Base-by-base conservation (phyloP, 768 basidiomycete species). In the Phaffia australis region DNA sequence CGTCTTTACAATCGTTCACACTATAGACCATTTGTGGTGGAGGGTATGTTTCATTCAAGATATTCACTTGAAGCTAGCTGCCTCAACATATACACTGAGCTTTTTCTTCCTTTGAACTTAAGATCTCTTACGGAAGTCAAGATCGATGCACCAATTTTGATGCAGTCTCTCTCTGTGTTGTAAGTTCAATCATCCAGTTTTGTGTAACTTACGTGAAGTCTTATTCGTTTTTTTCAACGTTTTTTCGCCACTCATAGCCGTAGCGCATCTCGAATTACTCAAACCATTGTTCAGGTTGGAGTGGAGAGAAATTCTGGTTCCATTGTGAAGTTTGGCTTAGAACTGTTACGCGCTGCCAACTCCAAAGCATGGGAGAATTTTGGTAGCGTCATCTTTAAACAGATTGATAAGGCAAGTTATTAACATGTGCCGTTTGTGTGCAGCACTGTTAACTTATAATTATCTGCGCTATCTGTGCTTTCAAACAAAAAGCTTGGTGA, bases 311-410 rank as follows among this genome's bases (percentile, higher is more conserved):
- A 56, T 23, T 57, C 56, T 32, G 67, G 67, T 2, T 16, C 32
- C 18, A 49, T 69, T 35, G 63, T 69, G 50, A 58, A 60, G 25
- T 29, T 58, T 23, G 60, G 66, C 6, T 56, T 67, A n/a, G 66
- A 67, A 48, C 25, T 67, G 67, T 69, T 69, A 30, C 61, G 67
- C n/a, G 30, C 57, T 8, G 55, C 64, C 49, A 69, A 64, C 50
- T 32, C 47, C 25, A 69, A 69, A 32, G 60, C 55, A 0, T 69
- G 62, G 56, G 67, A 69, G 56, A 48, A 52, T 11, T 27, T 46
- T 1, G 67, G 67, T 1, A 35, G 27, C 2, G 61, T 52, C 48
- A 59, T 69, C 21, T 60, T 69, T 25, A 54, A 58, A n/a, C 57
- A 63, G 27, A 27, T 69, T 35, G 67, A 69, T 29, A 63, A 64